Evolutionary conservation across 495 filamentous ascomycete species (phyloP).

Genomic region (Penicillium tannophilum): DNA sequence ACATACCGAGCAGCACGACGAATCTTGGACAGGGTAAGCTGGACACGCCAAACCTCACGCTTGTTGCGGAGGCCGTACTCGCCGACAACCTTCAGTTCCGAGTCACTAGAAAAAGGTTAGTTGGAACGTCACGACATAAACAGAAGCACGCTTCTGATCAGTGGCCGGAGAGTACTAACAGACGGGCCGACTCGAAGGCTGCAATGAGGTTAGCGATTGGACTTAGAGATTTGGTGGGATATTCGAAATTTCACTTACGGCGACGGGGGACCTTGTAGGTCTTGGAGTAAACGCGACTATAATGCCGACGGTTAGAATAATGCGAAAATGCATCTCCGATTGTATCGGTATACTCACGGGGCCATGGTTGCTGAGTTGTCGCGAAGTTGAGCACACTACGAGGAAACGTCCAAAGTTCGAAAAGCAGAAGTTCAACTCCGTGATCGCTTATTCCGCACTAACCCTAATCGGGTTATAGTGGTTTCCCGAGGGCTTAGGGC

Average conservation of each 20-base stretch:
- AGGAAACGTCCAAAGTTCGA: slow-evolving; percentile 13
- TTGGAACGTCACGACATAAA: slow-evolving; percentile 76
- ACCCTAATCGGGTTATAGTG: background rate
- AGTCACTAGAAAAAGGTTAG: slow-evolving; percentile 72
- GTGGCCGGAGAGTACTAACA: slow-evolving; percentile 96
- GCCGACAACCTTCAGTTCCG: slow-evolving; percentile 98
- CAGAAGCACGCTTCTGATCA: slow-evolving; percentile 96
- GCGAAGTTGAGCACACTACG: slow-evolving; percentile 27
- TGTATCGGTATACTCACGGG: slow-evolving; percentile 45
- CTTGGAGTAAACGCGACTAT: slow-evolving; percentile 82
- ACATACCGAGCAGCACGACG: slow-evolving; percentile 99
- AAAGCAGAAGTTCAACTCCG: background rate
- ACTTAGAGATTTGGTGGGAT: slow-evolving; percentile 11
- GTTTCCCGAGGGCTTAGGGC: slow-evolving; percentile 9
- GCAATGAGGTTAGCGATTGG: slow-evolving; percentile 35
- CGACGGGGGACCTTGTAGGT: slow-evolving; percentile 94
- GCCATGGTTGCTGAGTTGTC: slow-evolving; percentile 56
- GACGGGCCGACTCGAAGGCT: slow-evolving; percentile 98
- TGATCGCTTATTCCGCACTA: slow-evolving; percentile 2
- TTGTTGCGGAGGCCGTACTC: slow-evolving; percentile 99
- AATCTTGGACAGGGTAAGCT: slow-evolving; percentile 99
- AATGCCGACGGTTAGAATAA: slow-evolving; percentile 36
- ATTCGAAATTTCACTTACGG: slow-evolving; percentile 44
- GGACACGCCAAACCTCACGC: slow-evolving; percentile 99
- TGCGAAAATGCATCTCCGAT: slow-evolving; percentile 16